Base-by-base conservation (phyloP, 2,329 filamentous ascomycete species). In the Fusarium sp. region DNA sequence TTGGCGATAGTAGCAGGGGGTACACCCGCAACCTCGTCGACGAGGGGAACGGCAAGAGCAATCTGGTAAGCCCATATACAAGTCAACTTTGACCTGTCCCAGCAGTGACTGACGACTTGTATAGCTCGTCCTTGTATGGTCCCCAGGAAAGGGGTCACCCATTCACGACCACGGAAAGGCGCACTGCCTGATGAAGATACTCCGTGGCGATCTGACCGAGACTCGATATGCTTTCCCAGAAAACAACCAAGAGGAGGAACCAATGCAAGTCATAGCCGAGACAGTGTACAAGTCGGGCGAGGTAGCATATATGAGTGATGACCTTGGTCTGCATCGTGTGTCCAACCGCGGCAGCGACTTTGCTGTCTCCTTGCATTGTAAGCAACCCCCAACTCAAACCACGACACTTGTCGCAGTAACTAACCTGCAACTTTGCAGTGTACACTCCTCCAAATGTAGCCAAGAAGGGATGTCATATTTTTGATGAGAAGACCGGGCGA, bases 1-100 rank as follows among this genome's bases (percentile, higher is more conserved):
- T 95, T 73, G 86, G 86, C n/a, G 91, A 97, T 75, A 73, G 82
- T 20, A 89, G 85, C 69, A 85, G 90, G 74, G 87, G 87, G 2
- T 98, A 97, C 79, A 97, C 94, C 14, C 84, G 94, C 58, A 97
- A 97, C 77, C 86, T 97, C 6, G 94, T 98, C 46, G 93, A 97
- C 76, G 91, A 94, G 77, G 93, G 94, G 4, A 97, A 97, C 74
- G 94, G 82, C 63, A 93, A 92, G 80, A 90, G 89, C 76, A 93
- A 93, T 75, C 79, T 93, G 78, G 90, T 92, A 81, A 77, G 87
- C 46, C 20, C 6, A 8, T 27, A 46, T 20, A 24, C 27, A 49
- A 27, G 47, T 47, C 57, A 41, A 69, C 58, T 56, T 57, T 45
- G 57, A 71, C 44, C 48, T 44, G 13, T 44, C 16, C n/a, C 46